Percentiles rank a stretch among this genome's conserved stretches.
Conservation (phyloP, 805 yeast genomes). For the Kluyveromyces lactis region DNA sequence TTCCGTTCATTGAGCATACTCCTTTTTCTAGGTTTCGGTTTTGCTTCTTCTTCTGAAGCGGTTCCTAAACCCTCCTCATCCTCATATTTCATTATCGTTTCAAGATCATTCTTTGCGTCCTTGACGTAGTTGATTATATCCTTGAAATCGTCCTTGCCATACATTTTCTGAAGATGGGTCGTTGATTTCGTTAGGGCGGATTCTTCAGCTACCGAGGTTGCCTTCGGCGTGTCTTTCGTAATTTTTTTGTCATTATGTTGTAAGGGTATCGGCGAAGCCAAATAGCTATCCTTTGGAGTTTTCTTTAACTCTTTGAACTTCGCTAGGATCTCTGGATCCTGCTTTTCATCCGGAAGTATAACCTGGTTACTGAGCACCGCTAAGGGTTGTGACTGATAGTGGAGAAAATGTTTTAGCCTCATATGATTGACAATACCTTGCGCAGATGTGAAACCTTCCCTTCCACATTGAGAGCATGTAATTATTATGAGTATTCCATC, state of each 20-base stretch:
- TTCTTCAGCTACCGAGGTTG: not conserved
- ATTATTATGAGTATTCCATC: constrained; percentile 66
- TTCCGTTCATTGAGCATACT: constrained; percentile 11
- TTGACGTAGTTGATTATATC: constrained; percentile 23
- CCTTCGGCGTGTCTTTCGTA: not conserved
- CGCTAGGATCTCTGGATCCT: constrained; percentile 17
- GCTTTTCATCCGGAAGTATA: constrained; percentile 30
- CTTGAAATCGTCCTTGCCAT: constrained; percentile 20
- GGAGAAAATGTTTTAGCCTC: constrained; percentile 64
- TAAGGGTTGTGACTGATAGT: constrained; percentile 61
- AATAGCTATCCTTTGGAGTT: constrained; percentile 21
- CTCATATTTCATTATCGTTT: constrained; percentile 9
- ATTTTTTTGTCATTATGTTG: not conserved
- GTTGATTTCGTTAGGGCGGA: constrained; percentile 7
- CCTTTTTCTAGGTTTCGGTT: constrained; percentile 3
- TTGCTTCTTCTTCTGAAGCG: constrained; percentile 6
- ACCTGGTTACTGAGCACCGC: constrained; percentile 65
- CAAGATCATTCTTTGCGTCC: constrained; percentile 23
- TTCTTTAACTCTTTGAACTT: constrained; percentile 21
- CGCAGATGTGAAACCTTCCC: constrained; percentile 67
- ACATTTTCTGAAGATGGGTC: constrained; percentile 20
- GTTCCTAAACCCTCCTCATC: not conserved
- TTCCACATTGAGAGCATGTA: constrained; percentile 57
- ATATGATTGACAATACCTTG: constrained; percentile 78
- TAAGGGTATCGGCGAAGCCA: constrained; percentile 18